A percentile compares a stretch with the other conserved stretches of the same genome.
Conservation (phyloP, 768 basidiomycete species). For the Leccinum longicurvipes region DNA sequence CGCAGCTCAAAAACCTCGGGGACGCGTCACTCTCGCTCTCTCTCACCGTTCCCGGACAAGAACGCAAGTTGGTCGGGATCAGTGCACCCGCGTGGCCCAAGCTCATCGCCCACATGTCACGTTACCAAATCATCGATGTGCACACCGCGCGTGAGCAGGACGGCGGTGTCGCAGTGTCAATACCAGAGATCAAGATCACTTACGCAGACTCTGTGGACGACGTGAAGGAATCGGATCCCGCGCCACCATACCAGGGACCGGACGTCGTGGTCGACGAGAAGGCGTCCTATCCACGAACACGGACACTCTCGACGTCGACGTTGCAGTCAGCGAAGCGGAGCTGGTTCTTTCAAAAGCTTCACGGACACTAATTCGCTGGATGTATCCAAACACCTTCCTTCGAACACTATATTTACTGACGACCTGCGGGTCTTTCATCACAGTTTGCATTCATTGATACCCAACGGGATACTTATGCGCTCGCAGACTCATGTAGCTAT, state of each 20-base stretch:
- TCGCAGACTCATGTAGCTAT: constrained; percentile 1
- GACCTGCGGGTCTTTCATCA: not conserved
- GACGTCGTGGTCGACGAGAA: constrained; percentile 13
- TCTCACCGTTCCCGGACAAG: constrained; percentile 33
- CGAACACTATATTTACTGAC: not conserved
- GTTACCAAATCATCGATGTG: constrained; percentile 50
- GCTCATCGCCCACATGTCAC: constrained; percentile 38
- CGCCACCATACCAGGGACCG: constrained; percentile 37
- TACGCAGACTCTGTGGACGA: constrained; percentile 17
- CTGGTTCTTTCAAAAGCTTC: constrained; percentile 17
- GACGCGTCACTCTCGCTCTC: constrained; percentile 45
- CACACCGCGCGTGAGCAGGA: constrained; percentile 15
- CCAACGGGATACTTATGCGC: not conserved
- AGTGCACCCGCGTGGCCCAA: constrained; percentile 50
- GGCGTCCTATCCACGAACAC: not conserved
- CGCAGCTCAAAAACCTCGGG: constrained; percentile 35
- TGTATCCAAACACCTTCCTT: not conserved
- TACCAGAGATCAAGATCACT: constrained; percentile 31
- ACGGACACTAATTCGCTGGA: not conserved
- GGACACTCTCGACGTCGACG: not conserved
- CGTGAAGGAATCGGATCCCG: constrained; percentile 17
- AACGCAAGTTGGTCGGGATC: constrained; percentile 42
- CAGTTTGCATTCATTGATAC: not conserved
- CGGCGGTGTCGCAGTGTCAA: not conserved
- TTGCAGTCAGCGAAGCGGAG: constrained; percentile 3